Percentiles rank a stretch among this genome's conserved stretches.
Conservation (phyloP, 352 stramenopile genomes). For the Phytophthora boehmeriae region DNA sequence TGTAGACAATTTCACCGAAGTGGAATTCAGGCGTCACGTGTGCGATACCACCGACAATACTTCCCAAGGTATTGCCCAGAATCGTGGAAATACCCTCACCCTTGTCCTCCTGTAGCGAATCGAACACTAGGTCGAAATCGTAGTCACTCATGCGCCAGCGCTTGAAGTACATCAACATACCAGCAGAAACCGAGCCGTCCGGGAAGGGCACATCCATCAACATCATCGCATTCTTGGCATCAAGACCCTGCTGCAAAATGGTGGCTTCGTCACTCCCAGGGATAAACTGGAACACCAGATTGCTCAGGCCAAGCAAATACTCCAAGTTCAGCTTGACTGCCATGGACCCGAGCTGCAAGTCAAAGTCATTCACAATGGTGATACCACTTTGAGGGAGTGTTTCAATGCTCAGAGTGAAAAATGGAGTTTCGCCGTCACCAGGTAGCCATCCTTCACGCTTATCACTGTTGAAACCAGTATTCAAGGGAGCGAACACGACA, state of each 20-base stretch:
- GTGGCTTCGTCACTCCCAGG: constrained; percentile 71
- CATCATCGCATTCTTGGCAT: constrained; percentile 68
- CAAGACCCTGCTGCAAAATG: constrained; percentile 59
- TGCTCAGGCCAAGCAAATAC: constrained; percentile 74
- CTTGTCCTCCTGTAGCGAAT: constrained; percentile 79
- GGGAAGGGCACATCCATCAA: constrained; percentile 56
- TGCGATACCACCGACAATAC: constrained; percentile 88
- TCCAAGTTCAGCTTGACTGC: constrained; percentile 82
- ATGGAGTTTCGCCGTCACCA: constrained; percentile 74
- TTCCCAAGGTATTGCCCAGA: constrained; percentile 81
- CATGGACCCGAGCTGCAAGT: constrained; percentile 72
- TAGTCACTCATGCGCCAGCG: constrained; percentile 71
- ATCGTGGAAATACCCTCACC: constrained; percentile 84
- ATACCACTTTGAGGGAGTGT: constrained; percentile 73
- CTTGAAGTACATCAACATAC: constrained; percentile 87
- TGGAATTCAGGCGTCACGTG: constrained; percentile 85
- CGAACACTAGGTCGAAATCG: constrained; percentile 84
- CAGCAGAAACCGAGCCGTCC: constrained; percentile 46
- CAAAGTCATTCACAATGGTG: constrained; percentile 80
- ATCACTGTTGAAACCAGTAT: constrained; percentile 89
- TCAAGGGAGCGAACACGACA: constrained; percentile 76
- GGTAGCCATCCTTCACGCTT: constrained; percentile 86
- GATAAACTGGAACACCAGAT: constrained; percentile 80
- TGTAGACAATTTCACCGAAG: constrained; percentile 74
- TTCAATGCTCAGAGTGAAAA: constrained; percentile 70